Base-by-base conservation (phyloP, 2,329 filamentous ascomycete species). In the Aspergillus melleus region DNA sequence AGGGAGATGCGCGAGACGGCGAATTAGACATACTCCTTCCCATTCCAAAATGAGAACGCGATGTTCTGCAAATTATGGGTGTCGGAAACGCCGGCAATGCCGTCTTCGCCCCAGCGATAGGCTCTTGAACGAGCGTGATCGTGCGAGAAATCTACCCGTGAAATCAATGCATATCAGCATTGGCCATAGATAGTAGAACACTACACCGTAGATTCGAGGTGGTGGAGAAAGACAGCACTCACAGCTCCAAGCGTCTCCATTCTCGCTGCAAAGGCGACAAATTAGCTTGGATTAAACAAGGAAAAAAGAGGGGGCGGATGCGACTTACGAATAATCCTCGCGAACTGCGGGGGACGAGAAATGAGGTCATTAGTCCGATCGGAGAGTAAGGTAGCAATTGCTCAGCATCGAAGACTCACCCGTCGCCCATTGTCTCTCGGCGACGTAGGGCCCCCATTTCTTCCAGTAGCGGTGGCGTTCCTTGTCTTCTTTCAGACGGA, bases 11-110 rank as follows among this genome's bases (percentile, higher is more conserved):
- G 26, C 42, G n/a, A 6, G 36, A 54, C 16, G 6, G 16, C 8
- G 24, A 22, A 11, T 22, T 44, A 30, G 6, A 77, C 85, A 68
- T 74, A 96, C 92, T 98, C 94, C 80, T 97, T 87, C 76, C 92
- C 93, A 74, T 98, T 98, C 94, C 94, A 98, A 76, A 98, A 98
- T 55, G 92, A 88, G 81, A 98, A 97, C 3, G 90, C 91, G 76
- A 98, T 90, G 76, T 98, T 96, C 77, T 96, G 90, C 57, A 90
- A 80, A 62, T 92, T 92, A 74, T 98, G 94, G 16, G 91, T 92
- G 75, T 97, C 93, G n/a, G 82, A 96, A 29, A 98, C 92, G 73
- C 94, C 94, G 58, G 94, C 92, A 77, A 98, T 98, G 64, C 94
- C 94, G 74, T 98, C 94, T 74, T 98, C 94, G 63, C 94, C 94